These are phyloP conservation scores for Metschnikowia proteae DNA, from an alignment of 805 yeast genomes.

Conservation along the genomic window DNA sequence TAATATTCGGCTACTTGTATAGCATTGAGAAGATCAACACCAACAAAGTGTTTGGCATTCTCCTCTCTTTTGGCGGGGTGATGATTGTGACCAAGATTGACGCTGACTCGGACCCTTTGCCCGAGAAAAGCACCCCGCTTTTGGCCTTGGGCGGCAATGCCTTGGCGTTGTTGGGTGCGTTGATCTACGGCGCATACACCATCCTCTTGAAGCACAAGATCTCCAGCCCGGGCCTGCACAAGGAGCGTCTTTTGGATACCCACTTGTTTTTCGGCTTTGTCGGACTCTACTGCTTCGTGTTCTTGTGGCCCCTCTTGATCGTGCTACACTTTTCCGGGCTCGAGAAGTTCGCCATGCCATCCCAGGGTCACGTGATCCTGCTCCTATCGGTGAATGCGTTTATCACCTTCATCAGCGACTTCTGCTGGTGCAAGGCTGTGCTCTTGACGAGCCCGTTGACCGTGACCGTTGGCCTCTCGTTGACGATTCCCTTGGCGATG, in stretches of 20 bases:
- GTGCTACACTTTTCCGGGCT: slow-evolving; percentile 58
- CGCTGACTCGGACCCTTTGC: slow-evolving; percentile 15
- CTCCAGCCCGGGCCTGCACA: slow-evolving; percentile 36
- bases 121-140: slow-evolving; percentile 11
- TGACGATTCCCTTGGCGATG: slow-evolving; percentile 91
- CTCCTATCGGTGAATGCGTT: slow-evolving; percentile 63
- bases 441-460: slow-evolving; percentile 89
- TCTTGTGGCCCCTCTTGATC: slow-evolving; percentile 79
- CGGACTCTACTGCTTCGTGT: slow-evolving; percentile 71
- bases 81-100: slow-evolving; percentile 73
- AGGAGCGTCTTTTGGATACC: slow-evolving; percentile 76
- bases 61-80: slow-evolving; percentile 75
- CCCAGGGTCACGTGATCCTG: slow-evolving; percentile 44
- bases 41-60: slow-evolving; percentile 64
- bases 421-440: slow-evolving; percentile 95
- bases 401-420: slow-evolving; percentile 83
- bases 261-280: slow-evolving; percentile 92
- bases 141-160: slow-evolving; percentile 61
- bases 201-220: slow-evolving; percentile 74
- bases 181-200: slow-evolving; percentile 89
- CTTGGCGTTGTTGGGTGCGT: slow-evolving; percentile 78
- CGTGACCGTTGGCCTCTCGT: slow-evolving; percentile 89
- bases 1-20: slow-evolving; percentile 71
- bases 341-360: slow-evolving; percentile 74
- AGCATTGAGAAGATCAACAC: slow-evolving; percentile 65